Conservation (phyloP, 495 filamentous ascomycete genomes). For the Hypoxylon subgilvum region DNA sequence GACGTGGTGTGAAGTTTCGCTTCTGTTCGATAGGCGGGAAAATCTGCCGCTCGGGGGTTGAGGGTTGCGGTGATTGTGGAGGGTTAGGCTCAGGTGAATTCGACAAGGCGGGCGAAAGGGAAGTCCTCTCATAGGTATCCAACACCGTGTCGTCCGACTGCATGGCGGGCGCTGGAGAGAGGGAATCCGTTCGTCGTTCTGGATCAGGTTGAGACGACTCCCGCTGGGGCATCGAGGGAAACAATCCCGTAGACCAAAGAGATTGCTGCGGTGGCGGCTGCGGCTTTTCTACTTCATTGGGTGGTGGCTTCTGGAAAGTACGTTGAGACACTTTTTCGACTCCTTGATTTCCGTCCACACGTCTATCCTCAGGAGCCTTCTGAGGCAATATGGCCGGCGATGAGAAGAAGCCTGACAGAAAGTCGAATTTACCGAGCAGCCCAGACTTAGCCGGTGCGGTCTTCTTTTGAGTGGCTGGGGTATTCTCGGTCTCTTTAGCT, state of each 20-base stretch:
- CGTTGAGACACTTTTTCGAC: conserved; percentile 18
- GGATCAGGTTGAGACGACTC: conserved; percentile 31
- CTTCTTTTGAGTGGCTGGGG: conserved; percentile 35
- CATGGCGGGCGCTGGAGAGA: conserved; percentile 30
- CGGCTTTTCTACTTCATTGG: conserved; percentile 10
- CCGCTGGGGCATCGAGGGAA: conserved; percentile 43
- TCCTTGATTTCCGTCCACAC: conserved; percentile 5
- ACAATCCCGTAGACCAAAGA: conserved; percentile 40
- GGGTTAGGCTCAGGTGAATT: conserved; percentile 6
- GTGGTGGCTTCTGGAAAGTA: conserved; percentile 4
- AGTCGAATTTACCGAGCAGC: conserved; percentile 40
- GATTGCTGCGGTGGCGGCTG: conserved; percentile 22
- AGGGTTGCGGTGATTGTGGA: conserved; percentile 26
- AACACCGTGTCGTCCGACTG: conserved; percentile 24
- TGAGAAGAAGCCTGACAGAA: conserved; percentile 56
- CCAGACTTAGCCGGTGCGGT: conserved; percentile 25
- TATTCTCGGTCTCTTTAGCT: conserved; percentile 20
- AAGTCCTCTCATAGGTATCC: conserved; percentile 19
- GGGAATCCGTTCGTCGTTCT: conserved; percentile 30
- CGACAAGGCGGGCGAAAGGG: conserved; percentile 3
- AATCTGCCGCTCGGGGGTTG: conserved; percentile 38
- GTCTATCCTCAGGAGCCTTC: conserved; percentile 12
- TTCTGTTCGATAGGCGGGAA: conserved; percentile 53
- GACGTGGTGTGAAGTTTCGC: conserved; percentile 57
- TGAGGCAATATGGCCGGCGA: conserved; percentile 52